Conservation (phyloP, 1,284 basidiomycete species). For the Tilletia walkeri region DNA sequence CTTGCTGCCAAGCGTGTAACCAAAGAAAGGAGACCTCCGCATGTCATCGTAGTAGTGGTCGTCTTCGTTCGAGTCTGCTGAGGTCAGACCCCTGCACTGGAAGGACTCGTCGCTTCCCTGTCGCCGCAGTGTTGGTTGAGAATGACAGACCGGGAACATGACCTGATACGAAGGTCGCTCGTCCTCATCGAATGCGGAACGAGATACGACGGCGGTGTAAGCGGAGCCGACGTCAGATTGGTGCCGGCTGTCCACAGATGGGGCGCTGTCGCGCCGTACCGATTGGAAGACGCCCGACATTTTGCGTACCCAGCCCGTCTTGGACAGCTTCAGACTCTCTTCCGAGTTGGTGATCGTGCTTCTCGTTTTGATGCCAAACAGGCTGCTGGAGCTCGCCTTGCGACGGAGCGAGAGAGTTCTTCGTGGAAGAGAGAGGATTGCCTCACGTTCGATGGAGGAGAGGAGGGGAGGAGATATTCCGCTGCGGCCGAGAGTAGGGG, state of each 20-base stretch:
- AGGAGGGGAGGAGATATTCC: neutral
- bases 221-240: neutral
- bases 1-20: no score
- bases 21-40: no score
- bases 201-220: neutral
- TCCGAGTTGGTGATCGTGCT: neutral
- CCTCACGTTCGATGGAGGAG: constrained; percentile 1
- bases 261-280: neutral
- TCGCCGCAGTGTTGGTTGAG: constrained; percentile 1
- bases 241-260: neutral
- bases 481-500: neutral
- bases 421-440: neutral
- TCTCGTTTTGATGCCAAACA: neutral
- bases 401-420: neutral
- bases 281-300: neutral
- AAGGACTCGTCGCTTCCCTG: constrained; percentile 7
- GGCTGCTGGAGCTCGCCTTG: neutral
- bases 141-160: neutral
- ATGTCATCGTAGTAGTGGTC: no score
- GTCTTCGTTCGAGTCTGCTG: neutral
- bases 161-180: neutral
- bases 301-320: constrained; percentile 4
- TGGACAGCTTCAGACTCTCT: no score
- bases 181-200: constrained; percentile 1
- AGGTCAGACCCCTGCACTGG: constrained; percentile 1